Percentiles rank a stretch among this genome's conserved stretches.
Conservation (phyloP, 2,329 filamentous ascomycete genomes). For the Albophoma yamanashiensis region DNA sequence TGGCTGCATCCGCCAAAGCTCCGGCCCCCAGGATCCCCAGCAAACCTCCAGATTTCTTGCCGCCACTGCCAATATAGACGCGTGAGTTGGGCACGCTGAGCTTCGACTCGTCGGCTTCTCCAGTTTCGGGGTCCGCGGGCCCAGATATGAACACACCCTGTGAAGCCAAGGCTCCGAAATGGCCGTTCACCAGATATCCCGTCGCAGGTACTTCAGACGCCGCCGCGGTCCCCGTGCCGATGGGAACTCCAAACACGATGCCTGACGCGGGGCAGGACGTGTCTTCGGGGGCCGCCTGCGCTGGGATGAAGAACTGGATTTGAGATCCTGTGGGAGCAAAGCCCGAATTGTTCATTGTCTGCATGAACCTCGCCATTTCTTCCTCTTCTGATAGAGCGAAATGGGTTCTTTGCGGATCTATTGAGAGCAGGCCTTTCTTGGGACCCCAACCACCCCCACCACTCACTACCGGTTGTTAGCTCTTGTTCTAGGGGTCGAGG, state of each 20-base stretch:
- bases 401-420: conserved; percentile 58
- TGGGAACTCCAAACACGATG: conserved; percentile 23
- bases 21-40: conserved; percentile 1
- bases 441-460: conserved; percentile 78
- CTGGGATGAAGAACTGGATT: conserved; percentile 53
- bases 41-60: not conserved
- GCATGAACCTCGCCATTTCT: conserved; percentile 42
- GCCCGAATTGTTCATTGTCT: conserved; percentile 33
- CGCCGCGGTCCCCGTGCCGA: conserved; percentile 5
- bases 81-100: conserved; percentile 24
- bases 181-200: conserved; percentile 9
- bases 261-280: conserved; percentile 6
- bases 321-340: conserved; percentile 52
- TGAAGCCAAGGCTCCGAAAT: conserved; percentile 55
- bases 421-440: conserved; percentile 67
- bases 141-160: conserved; percentile 44
- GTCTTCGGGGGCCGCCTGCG: conserved; percentile 15
- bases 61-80: conserved; percentile 11
- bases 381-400: conserved; percentile 34
- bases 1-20: conserved; percentile 6
- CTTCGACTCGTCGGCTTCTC: conserved; percentile 13
- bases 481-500: not conserved
- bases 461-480: conserved; percentile 40
- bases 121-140: conserved; percentile 2
- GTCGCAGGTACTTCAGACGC: not conserved